Conservation (phyloP, 441 rosid species). For the Kokia cookei region DNA sequence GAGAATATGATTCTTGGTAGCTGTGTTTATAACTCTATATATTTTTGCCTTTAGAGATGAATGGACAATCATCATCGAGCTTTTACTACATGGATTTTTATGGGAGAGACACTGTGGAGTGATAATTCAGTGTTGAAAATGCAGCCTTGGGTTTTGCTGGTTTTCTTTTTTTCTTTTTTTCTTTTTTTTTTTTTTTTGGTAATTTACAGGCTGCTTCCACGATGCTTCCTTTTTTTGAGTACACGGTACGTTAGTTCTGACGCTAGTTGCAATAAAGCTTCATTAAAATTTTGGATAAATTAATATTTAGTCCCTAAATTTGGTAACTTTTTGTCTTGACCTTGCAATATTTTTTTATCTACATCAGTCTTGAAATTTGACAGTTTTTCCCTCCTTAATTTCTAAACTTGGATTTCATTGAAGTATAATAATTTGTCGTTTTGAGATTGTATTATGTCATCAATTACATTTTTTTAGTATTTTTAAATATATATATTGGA, state of each 20-base stretch:
- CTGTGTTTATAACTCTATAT: background rate
- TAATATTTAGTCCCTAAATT: too few relatives aligned
- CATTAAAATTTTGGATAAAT: too few relatives aligned
- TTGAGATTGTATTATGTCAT: too few relatives aligned
- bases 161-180: background rate
- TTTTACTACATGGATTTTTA: background rate
- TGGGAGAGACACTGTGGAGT: background rate
- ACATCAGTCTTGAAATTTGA: too few relatives aligned
- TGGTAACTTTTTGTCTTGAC: too few relatives aligned
- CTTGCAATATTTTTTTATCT: too few relatives aligned
- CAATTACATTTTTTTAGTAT: too few relatives aligned
- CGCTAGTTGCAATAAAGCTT: background rate
- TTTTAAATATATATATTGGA: too few relatives aligned
- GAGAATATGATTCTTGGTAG: background rate
- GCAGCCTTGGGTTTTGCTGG: background rate
- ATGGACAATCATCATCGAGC: background rate
- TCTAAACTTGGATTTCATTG: too few relatives aligned
- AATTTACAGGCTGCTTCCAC: slow-evolving; percentile 21
- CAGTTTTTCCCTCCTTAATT: too few relatives aligned
- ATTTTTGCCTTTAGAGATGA: background rate
- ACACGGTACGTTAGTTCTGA: background rate
- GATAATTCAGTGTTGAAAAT: background rate
- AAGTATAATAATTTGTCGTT: too few relatives aligned
- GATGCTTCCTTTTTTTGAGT: slow-evolving; percentile 29
- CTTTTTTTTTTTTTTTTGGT: background rate